A percentile compares a stretch with the other conserved stretches of the same genome.
Evolutionary conservation across 1,139 yeast species (phyloP).

Genomic region (Sugiyamaella neomexicana): DNA sequence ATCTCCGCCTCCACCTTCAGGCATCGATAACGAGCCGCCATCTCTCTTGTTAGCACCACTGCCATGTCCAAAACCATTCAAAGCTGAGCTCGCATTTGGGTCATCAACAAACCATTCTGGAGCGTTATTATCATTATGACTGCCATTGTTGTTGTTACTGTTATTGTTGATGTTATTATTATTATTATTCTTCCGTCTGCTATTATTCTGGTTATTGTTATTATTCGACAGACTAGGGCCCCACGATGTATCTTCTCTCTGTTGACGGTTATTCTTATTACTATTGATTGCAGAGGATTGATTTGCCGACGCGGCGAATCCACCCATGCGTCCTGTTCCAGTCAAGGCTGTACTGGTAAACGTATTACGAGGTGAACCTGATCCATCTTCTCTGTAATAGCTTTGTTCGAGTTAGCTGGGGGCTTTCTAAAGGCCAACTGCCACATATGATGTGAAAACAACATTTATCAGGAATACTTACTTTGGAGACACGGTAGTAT

Average conservation of each 20-base stretch:
- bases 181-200: slow-evolving; percentile 9
- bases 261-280: slow-evolving; percentile 7
- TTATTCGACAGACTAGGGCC: slow-evolving; percentile 12
- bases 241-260: slow-evolving; percentile 12
- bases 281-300: neutral
- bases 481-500: slow-evolving; percentile 1
- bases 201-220: slow-evolving; percentile 7
- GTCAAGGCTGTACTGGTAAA: slow-evolving; percentile 14
- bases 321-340: slow-evolving; percentile 10
- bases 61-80: neutral
- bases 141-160: slow-evolving; percentile 5
- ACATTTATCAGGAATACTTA: slow-evolving; percentile 8
- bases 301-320: slow-evolving; percentile 6
- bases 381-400: slow-evolving; percentile 15
- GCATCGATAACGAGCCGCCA: neutral
- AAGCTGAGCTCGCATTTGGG: neutral
- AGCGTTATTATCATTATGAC: slow-evolving; percentile 2
- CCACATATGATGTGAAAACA: too few relatives aligned
- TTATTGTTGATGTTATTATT: slow-evolving; percentile 13
- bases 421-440: too few relatives aligned
- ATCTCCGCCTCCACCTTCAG: slow-evolving; percentile 15
- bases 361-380: slow-evolving; percentile 20
- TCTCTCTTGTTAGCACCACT: slow-evolving; percentile 11
- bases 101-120: slow-evolving; percentile 17
- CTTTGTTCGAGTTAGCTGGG: neutral